Percentiles rank a stretch among this genome's conserved stretches.
Evolutionary conservation across 2,329 filamentous ascomycete species (phyloP).

Genomic region (Cercospora nicotianae): DNA sequence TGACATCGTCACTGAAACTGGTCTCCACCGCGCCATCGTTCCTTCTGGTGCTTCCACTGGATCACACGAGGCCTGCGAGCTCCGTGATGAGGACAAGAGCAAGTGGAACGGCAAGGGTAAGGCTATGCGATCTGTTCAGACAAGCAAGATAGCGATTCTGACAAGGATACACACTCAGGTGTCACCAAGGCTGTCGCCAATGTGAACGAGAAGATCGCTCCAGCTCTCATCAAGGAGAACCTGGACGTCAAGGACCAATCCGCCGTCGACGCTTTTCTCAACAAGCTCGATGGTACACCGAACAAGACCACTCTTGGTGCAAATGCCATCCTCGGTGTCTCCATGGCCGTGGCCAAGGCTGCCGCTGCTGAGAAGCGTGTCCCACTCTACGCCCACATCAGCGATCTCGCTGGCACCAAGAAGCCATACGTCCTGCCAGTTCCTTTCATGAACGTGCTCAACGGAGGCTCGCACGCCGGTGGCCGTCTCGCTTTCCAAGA

Average conservation of each 20-base stretch:
- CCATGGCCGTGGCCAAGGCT: conserved; percentile 60
- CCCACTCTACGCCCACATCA: conserved; percentile 60
- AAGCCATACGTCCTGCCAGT: conserved; percentile 58
- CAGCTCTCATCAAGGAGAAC: conserved; percentile 55
- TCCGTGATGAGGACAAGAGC: conserved; percentile 55
- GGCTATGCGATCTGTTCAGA: conserved; percentile 12
- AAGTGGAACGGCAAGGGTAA: conserved; percentile 56
- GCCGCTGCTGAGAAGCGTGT: conserved; percentile 57
- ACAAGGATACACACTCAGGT: conserved; percentile 35
- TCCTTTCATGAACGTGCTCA: conserved; percentile 60
- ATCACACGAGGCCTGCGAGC: conserved; percentile 55
- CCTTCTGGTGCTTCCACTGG: conserved; percentile 93
- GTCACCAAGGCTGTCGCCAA: conserved; percentile 58
- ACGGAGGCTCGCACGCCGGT: conserved; percentile 88
- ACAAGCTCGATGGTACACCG: conserved; percentile 57
- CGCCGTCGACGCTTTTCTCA: conserved; percentile 56
- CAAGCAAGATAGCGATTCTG: neutral
- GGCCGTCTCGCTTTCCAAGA: conserved; percentile 71
- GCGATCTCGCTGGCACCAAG: conserved; percentile 54
- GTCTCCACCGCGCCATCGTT: conserved; percentile 95
- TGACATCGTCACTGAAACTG: conserved; percentile 92
- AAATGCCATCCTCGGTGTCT: conserved; percentile 62
- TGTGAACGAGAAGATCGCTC: conserved; percentile 57
- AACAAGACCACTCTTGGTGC: conserved; percentile 62
- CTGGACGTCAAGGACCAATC: conserved; percentile 58